phyloP scores from a whole-genome alignment of 148 eudicot species.

The Pharnaceum exiguum region DNA sequence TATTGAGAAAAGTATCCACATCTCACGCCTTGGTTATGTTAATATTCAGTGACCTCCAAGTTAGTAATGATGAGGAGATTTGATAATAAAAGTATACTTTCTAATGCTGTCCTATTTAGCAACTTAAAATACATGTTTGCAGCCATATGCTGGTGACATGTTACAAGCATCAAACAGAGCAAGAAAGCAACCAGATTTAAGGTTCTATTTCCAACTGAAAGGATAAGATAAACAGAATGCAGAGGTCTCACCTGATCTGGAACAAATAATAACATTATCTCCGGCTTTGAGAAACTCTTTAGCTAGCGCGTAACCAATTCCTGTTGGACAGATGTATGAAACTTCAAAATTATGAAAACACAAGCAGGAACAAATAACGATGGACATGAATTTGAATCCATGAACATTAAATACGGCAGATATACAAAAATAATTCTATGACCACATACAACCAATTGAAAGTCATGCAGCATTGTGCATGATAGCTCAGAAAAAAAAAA shows the following conservation, averaged over 20 bases:
- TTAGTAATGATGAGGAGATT: too few relatives aligned
- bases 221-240: neutral
- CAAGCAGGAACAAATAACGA: neutral
- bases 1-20: too few relatives aligned
- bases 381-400: neutral
- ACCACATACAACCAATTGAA: too few relatives aligned
- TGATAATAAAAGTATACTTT: too few relatives aligned
- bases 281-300: conserved; percentile 82
- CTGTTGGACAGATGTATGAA: conserved; percentile 31
- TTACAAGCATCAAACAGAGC: neutral
- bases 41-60: too few relatives aligned
- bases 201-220: neutral
- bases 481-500: too few relatives aligned
- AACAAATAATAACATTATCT: conserved; percentile 82
- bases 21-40: too few relatives aligned
- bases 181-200: neutral
- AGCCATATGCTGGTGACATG: too few relatives aligned
- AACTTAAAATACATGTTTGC: too few relatives aligned
- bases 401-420: neutral
- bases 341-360: neutral
- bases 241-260: conserved; percentile 65
- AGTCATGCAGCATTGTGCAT: too few relatives aligned
- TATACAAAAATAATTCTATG: too few relatives aligned
- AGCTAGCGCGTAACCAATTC: conserved; percentile 93
- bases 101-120: too few relatives aligned